Percentiles rank a stretch among this genome's conserved stretches.
Evolutionary conservation across 129 eudicot species (phyloP).

Genomic region (Ambrosia trifida): DNA sequence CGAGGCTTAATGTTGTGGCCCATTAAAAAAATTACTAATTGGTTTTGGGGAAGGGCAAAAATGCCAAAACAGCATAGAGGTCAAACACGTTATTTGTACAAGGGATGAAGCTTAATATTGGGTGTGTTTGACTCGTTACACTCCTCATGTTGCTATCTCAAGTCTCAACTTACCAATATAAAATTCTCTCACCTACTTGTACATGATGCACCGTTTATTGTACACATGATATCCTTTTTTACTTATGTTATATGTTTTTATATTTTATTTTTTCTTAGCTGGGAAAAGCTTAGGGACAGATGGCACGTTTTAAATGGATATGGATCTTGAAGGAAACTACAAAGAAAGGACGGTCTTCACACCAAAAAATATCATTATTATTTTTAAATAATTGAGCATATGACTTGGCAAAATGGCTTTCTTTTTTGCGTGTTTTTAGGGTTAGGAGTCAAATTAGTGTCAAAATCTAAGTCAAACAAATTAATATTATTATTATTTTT

Average conservation of each 20-base stretch:
- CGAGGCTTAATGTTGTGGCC: no score
- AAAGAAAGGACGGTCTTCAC: not conserved
- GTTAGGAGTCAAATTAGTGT: slow-evolving; percentile 13
- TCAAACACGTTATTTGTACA: slow-evolving; percentile 41
- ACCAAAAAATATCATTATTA: not conserved
- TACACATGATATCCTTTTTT: not conserved
- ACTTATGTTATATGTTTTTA: not conserved
- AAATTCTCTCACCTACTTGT: slow-evolving; percentile 1
- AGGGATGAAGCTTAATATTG: not conserved
- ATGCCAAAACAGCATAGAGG: slow-evolving; percentile 23
- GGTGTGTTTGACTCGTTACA: slow-evolving; percentile 47
- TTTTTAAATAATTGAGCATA: not conserved
- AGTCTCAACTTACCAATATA: not conserved
- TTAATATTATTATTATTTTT: not conserved
- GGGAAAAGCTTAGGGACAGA: slow-evolving; percentile 28
- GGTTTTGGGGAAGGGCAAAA: slow-evolving; percentile 17
- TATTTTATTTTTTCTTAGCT: not conserved
- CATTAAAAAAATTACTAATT: not conserved
- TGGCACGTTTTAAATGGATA: slow-evolving; percentile 23
- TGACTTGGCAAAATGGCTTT: not conserved
- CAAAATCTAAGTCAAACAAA: not conserved
- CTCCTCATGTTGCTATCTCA: slow-evolving; percentile 25
- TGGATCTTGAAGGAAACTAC: slow-evolving; percentile 29
- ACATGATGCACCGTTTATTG: slow-evolving; percentile 16
- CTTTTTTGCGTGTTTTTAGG: slow-evolving; percentile 12